Base-by-base conservation (phyloP, 352 stramenopile species). In the Phytophthora megakarya region DNA sequence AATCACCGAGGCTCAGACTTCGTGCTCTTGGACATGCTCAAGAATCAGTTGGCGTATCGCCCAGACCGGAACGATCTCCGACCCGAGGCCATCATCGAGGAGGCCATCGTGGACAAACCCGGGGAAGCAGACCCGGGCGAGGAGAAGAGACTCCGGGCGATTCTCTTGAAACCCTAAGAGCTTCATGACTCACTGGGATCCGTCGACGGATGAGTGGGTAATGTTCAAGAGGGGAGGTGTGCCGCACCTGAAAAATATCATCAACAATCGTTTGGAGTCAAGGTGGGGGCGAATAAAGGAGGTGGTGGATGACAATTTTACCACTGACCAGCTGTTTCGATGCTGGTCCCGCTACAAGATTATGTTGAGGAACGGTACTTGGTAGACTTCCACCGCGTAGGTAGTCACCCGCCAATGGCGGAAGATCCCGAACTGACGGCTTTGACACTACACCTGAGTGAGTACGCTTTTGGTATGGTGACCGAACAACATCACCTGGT, bases 51-150 rank as follows among this genome's bases (percentile, higher is more conserved):
- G 0, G 60, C 37, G 0, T 51, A 52, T 11, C n/a, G 57, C 0
- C 51, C 59, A 0, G 59, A 56, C n/a, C 19, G 61, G 26, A 61
- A 30, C 5, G 49, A 67, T 19, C 10, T 61, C n/a, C n/a, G n/a
- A n/a, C n/a, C n/a, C n/a, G n/a, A n/a, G n/a, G n/a, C n/a, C n/a
- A n/a, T n/a, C n/a, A 42, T 67, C 3, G 44, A 47, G 0, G 48
- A 54, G 0, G 61, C 52, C 0, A 25, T 54, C 0, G 61, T 63
- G 0, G 37, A 52, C 0, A 30, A 49, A 6, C 43, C 45, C 0
- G 38, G 21, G 1, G 18, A 19, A 3, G 53, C 44, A 0, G 40
- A 25, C 1, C 16, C 26, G 15, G 45, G 23, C 0, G 46, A 65
- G 23, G 11, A 56, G 13, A 6, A 49, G 3, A 10, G 19, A 1